phyloP scores from a whole-genome alignment of 768 basidiomycete genomes.

The Naganishia kalamii region DNA sequence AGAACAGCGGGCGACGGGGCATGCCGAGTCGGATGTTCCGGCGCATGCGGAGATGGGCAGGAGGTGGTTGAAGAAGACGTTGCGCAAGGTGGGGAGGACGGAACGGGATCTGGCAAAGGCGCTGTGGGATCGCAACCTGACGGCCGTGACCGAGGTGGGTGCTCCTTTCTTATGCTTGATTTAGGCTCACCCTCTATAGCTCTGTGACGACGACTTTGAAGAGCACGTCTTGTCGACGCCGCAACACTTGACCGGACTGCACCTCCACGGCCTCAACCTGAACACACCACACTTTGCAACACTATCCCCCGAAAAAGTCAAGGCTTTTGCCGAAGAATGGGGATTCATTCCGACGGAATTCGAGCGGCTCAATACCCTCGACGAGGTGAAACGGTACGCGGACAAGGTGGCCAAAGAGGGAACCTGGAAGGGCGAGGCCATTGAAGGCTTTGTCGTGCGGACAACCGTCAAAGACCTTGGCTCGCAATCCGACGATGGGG shows the following conservation, averaged over 20 bases:
- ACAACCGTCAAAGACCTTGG: conserved; percentile 52
- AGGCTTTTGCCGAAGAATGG: conserved; percentile 78
- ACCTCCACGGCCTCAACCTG: conserved; percentile 84
- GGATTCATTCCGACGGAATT: conserved; percentile 79
- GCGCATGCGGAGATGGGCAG: conserved; percentile 82
- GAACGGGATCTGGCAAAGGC: conserved; percentile 66
- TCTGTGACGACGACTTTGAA: conserved; percentile 95
- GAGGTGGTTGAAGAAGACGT: conserved; percentile 68
- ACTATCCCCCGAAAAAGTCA: conserved; percentile 60
- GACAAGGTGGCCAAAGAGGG: conserved; percentile 61
- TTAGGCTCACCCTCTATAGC: conserved; percentile 51
- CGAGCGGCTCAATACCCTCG: conserved; percentile 55
- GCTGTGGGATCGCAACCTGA: conserved; percentile 78
- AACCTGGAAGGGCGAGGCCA: conserved; percentile 71
- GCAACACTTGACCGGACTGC: conserved; percentile 74
- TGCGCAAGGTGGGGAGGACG: conserved; percentile 57
- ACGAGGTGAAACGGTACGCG: conserved; percentile 68
- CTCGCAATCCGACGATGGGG: conserved; percentile 24
- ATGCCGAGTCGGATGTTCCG: not conserved
- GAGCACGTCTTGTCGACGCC: conserved; percentile 88
- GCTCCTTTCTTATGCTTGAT: not conserved
- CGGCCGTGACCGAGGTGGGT: conserved; percentile 81
- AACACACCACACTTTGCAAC: conserved; percentile 64
- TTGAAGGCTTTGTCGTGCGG: conserved; percentile 93
- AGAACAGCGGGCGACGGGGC: conserved; percentile 32